phyloP scores from a whole-genome alignment of 495 filamentous ascomycete genomes.

The Cenococcum geophilum region DNA sequence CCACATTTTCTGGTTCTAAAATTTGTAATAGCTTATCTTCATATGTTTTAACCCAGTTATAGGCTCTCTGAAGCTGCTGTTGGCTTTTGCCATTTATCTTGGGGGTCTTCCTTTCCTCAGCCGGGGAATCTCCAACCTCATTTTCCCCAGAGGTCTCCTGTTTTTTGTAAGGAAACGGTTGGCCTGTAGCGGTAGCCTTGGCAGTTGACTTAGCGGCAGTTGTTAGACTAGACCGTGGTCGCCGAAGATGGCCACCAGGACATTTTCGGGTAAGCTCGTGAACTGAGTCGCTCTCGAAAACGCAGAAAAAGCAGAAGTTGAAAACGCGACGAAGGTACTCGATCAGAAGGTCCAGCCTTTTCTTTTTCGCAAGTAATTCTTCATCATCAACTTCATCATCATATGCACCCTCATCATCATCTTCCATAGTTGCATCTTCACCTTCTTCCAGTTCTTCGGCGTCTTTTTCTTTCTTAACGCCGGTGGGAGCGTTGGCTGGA shows the following conservation, averaged over 20 bases:
- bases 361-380: constrained; percentile 86
- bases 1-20: constrained; percentile 80
- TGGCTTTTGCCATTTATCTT: constrained; percentile 68
- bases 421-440: constrained; percentile 62
- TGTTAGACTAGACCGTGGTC: constrained; percentile 76
- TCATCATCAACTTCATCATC: constrained; percentile 85
- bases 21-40: constrained; percentile 93
- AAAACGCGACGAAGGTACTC: constrained; percentile 94
- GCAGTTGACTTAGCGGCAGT: constrained; percentile 79
- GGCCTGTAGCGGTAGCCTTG: constrained; percentile 68
- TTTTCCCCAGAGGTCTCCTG: constrained; percentile 53
- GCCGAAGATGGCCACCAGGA: constrained; percentile 89
- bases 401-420: constrained; percentile 61
- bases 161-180: constrained; percentile 75
- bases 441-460: constrained; percentile 59
- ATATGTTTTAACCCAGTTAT: constrained; percentile 99
- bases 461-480: constrained; percentile 55
- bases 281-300: constrained; percentile 95
- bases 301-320: constrained; percentile 99
- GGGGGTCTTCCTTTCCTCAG: constrained; percentile 53
- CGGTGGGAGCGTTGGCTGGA: constrained; percentile 51
- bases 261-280: constrained; percentile 95
- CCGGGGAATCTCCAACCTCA: constrained; percentile 46
- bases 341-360: constrained; percentile 90
- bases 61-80: constrained; percentile 85